Evolutionary conservation across 2,329 filamentous ascomycete genomes (phyloP).

Genomic region (Verticillium klebahnii): DNA sequence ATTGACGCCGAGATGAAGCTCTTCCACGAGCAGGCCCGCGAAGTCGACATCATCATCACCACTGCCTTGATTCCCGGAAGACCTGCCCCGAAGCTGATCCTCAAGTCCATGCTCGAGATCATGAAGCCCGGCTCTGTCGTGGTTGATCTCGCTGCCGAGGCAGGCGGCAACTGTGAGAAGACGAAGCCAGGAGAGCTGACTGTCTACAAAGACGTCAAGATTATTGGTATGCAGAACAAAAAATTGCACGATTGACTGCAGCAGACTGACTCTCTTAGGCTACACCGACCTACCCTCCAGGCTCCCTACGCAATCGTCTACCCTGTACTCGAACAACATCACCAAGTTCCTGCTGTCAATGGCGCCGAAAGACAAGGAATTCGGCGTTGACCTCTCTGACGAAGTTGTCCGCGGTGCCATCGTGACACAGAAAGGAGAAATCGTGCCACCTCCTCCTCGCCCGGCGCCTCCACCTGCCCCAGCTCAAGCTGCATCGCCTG

Average conservation of each 20-base stretch:
- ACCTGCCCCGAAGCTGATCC: constrained; percentile 79
- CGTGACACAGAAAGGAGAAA: constrained; percentile 71
- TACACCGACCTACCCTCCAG: constrained; percentile 87
- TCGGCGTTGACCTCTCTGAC: constrained; percentile 74
- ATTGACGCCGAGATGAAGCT: constrained; percentile 91
- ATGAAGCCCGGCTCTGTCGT: constrained; percentile 91
- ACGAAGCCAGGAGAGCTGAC: constrained; percentile 69
- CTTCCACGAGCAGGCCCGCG: constrained; percentile 79
- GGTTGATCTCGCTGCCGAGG: constrained; percentile 83
- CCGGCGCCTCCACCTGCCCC: constrained; percentile 54
- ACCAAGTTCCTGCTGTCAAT: constrained; percentile 84
- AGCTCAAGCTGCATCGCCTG: constrained; percentile 26
- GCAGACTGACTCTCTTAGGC: constrained; percentile 31
- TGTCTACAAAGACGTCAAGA: constrained; percentile 71
- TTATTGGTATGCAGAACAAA: constrained; percentile 59
- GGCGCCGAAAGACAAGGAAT: constrained; percentile 70
- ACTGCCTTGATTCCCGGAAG: constrained; percentile 87
- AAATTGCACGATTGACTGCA: background rate
- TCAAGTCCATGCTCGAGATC: constrained; percentile 69
- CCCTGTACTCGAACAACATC: constrained; percentile 90
- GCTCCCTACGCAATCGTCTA: constrained; percentile 83
- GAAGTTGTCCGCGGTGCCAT: constrained; percentile 84
- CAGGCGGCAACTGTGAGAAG: constrained; percentile 82
- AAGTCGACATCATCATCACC: constrained; percentile 90
- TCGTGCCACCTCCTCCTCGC: constrained; percentile 71